phyloP scores from a whole-genome alignment of 306 rosid species.

The Abrus precatorius region DNA sequence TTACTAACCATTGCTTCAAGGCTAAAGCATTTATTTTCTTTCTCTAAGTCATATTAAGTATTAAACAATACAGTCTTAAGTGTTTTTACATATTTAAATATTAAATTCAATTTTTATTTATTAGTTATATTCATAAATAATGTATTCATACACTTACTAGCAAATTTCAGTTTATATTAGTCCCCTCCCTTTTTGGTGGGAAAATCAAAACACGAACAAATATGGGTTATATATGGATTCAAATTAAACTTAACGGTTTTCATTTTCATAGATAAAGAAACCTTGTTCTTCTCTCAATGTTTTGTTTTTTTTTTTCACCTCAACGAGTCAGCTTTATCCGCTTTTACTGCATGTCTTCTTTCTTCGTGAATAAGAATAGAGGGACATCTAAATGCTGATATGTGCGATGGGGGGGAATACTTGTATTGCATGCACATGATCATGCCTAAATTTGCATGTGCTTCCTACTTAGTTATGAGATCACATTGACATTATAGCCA shows the following conservation, averaged over 20 bases:
- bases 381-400: not conserved
- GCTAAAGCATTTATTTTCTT: not conserved
- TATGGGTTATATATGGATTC: conserved; percentile 4
- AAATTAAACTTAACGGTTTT: conserved; percentile 25
- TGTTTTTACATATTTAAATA: not conserved
- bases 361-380: conserved; percentile 31
- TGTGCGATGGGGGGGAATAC: conserved; percentile 27
- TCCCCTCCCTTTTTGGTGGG: not conserved
- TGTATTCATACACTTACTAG: not conserved
- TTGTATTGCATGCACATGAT: conserved; percentile 32
- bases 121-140: not conserved
- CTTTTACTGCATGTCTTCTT: conserved; percentile 25
- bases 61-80: not conserved
- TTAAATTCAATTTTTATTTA: not conserved
- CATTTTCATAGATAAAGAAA: conserved; percentile 33
- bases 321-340: not conserved
- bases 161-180: not conserved
- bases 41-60: not conserved
- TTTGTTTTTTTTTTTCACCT: conserved; percentile 31
- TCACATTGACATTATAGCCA: not conserved
- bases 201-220: conserved; percentile 4
- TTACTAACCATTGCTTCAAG: not conserved
- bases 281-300: conserved; percentile 1
- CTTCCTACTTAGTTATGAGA: conserved; percentile 9
- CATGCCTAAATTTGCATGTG: conserved; percentile 17